phyloP scores from a whole-genome alignment of 2,329 filamentous ascomycete genomes.

The Monosporascus sp. region DNA sequence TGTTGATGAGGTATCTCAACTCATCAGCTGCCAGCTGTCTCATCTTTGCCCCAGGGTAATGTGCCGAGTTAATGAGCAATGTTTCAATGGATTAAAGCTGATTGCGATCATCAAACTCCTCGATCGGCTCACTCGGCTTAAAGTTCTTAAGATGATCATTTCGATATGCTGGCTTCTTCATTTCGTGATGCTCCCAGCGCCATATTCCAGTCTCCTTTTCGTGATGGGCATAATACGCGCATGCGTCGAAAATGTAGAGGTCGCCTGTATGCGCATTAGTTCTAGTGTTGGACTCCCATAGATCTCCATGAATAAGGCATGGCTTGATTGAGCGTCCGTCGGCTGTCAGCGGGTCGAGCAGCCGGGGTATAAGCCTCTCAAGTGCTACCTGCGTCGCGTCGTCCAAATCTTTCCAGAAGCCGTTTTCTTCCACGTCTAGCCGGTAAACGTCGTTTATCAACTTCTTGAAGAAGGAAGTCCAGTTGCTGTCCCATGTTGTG shows the following conservation, averaged over 20 bases:
- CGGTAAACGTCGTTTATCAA: constrained; percentile 15
- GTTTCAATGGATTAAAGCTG: constrained; percentile 19
- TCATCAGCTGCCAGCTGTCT: constrained; percentile 5
- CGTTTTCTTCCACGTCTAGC: constrained; percentile 15
- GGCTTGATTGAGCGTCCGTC: constrained; percentile 11
- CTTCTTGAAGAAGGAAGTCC: constrained; percentile 15
- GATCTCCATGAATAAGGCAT: constrained; percentile 15
- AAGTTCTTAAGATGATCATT: constrained; percentile 16
- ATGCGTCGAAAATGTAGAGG: constrained; percentile 12
- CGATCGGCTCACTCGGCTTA: constrained; percentile 14
- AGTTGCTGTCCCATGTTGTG: constrained; percentile 8
- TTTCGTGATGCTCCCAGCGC: constrained; percentile 10
- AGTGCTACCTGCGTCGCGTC: constrained; percentile 7
- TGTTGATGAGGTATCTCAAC: constrained; percentile 9
- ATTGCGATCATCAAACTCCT: constrained; percentile 19
- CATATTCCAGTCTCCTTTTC: constrained; percentile 17
- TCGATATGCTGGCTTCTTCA: constrained; percentile 13
- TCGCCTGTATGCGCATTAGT: constrained; percentile 12
- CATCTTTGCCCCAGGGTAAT: constrained; percentile 8
- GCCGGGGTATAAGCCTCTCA: constrained; percentile 10
- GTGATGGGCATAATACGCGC: constrained; percentile 17
- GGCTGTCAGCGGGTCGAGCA: constrained; percentile 8
- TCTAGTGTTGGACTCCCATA: constrained; percentile 17
- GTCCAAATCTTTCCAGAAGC: constrained; percentile 16
- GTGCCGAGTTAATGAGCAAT: constrained; percentile 14